phyloP scores from a whole-genome alignment of 768 basidiomycete species.

The Leccinum disarticulatum region DNA sequence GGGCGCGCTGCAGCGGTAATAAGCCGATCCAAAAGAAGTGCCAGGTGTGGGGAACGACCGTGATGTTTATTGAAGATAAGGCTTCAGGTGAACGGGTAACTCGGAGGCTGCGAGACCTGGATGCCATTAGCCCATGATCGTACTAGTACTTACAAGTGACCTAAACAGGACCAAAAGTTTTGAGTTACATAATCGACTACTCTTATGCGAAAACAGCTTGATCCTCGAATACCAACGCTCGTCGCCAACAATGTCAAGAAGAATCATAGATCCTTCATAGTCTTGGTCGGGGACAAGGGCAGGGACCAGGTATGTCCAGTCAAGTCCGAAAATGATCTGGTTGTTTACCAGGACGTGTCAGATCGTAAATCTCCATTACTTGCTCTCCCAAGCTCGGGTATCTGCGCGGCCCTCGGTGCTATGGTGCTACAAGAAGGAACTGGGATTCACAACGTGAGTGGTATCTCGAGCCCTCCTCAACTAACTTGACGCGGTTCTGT shows the following conservation, averaged over 20 bases:
- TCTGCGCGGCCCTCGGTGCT: slow-evolving; percentile 88
- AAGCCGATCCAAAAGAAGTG: too few species aligned
- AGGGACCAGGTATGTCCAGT: slow-evolving; percentile 74
- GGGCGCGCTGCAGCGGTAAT: too few species aligned
- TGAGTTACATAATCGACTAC: neutral
- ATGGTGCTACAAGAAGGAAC: slow-evolving; percentile 99
- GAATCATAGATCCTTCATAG: slow-evolving; percentile 93
- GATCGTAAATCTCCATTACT: slow-evolving; percentile 94
- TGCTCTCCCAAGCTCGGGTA: slow-evolving; percentile 88
- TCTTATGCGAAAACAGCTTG: slow-evolving; percentile 82
- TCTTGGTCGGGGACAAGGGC: slow-evolving; percentile 92
- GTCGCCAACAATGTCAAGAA: slow-evolving; percentile 93
- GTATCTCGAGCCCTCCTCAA: neutral
- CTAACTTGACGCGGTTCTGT: neutral
- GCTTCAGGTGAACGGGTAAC: too few species aligned
- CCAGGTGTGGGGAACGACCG: too few species aligned
- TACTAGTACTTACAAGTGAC: too few species aligned
- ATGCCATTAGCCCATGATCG: too few species aligned
- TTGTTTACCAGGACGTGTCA: slow-evolving; percentile 28
- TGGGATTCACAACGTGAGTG: slow-evolving; percentile 89
- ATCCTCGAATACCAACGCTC: slow-evolving; percentile 88
- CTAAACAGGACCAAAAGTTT: neutral
- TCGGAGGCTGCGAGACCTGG: too few species aligned
- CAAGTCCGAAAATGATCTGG: neutral
- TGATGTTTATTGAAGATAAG: too few species aligned